Evolutionary conservation across 2,329 filamentous ascomycete genomes (phyloP), one percentile per base, ranked within the genome.

Genomic region (Dendrostoma leiphaemia): DNA sequence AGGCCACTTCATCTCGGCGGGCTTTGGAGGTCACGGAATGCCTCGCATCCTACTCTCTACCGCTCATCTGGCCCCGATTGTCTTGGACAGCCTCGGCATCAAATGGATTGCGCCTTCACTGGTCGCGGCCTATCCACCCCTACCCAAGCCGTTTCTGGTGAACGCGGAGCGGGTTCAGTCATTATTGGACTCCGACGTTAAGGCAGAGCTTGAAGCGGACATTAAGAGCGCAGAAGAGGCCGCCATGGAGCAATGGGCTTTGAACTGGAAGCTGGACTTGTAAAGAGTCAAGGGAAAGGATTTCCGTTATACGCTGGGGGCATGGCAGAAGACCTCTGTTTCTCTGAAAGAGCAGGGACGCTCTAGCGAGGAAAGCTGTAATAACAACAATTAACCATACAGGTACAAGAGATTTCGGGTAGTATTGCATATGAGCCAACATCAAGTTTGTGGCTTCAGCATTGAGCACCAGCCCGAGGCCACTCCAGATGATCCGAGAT

Each of bases 21-120:
- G 64, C 0, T 66, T 65, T 34, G 59, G 54, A 10, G 64, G 64
- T 6, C 64, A 66, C 31, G 64, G 65, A 23, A 69, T 69, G 66
- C 65, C 66, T 21, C 64, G 66, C 2, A 66, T 68, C 43, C 56
- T 69, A 1, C 60, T 67, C 23, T 64, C 65, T 1, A 59, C 64
- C 1, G 65, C 67, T 1, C 60, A 67, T 28, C 60, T 68, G 15
- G 57, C 59, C 3, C 64, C 63, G 6, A 53, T 62, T 4, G 49
- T 69, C 3, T 45, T 68, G 8, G 48, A 60, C 6, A 60, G 57
- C 4, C 48, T 69, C 12, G 47, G 55, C 9, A 23, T 62, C 35
- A 51, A 62, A 10, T 56, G 62, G 46, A 61, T 41, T 5, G 37
- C 60, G 34, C 66, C 65, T 0, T 44, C 49, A 10, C 26, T 57